phyloP scores from a whole-genome alignment of 345 rosid species.

The Salix viminalis region DNA sequence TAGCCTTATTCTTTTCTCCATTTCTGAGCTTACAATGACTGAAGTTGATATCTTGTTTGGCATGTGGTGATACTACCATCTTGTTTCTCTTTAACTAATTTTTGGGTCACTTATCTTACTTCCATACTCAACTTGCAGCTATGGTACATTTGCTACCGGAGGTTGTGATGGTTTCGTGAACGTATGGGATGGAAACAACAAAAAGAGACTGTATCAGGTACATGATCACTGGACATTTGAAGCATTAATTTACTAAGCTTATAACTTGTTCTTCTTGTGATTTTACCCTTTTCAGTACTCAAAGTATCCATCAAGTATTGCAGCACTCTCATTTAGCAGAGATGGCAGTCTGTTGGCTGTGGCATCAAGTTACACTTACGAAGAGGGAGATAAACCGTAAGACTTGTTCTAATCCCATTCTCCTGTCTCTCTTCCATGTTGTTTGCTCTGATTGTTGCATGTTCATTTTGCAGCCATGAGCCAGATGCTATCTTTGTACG shows the following conservation, averaged over 20 bases:
- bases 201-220: conserved; percentile 98
- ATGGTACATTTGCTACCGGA: conserved; percentile 99
- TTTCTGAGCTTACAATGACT: neutral
- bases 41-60: neutral
- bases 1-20: neutral
- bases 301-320: conserved; percentile 81
- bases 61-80: neutral
- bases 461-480: conserved; percentile 67
- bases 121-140: conserved; percentile 41
- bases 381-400: conserved; percentile 96
- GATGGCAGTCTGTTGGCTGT: conserved; percentile 95
- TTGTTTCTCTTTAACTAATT: neutral
- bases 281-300: conserved; percentile 57
- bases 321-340: conserved; percentile 92
- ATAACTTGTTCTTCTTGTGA: neutral
- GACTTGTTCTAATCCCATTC: conserved; percentile 16
- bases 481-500: conserved; percentile 87
- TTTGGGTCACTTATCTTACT: conserved; percentile 3
- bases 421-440: neutral
- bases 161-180: conserved; percentile 98
- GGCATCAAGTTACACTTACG: conserved; percentile 93
- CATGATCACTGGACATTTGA: neutral
- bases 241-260: neutral
- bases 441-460: neutral
- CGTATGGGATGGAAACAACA: conserved; percentile 98